These are phyloP conservation scores for Monilinia aucupariae DNA, from an alignment of 2,329 filamentous ascomycete species.

Conservation along the genomic window DNA sequence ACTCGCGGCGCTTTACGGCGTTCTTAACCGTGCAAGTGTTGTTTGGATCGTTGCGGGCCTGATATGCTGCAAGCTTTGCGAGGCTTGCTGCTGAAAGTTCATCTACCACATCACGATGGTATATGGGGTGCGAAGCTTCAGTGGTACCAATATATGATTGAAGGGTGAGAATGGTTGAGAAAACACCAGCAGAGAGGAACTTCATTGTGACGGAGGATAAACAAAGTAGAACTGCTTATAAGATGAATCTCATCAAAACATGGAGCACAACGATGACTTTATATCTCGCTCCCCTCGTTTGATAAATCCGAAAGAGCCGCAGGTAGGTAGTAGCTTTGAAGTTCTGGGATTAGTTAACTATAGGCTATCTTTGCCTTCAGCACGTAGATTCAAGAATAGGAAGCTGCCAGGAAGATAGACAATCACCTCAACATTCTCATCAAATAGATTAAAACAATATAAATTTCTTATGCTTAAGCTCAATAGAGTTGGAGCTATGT, in stretches of 20 bases:
- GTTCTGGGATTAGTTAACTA: neutral
- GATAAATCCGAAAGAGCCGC: too few species aligned
- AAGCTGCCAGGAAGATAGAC: neutral
- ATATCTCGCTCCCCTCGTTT: neutral
- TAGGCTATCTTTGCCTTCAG: neutral
- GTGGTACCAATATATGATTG: neutral
- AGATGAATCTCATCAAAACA: neutral
- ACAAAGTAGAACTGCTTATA: neutral
- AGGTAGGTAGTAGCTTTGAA: neutral
- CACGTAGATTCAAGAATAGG: neutral
- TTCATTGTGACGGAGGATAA: neutral
- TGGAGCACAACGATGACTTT: neutral
- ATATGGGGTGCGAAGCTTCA: neutral
- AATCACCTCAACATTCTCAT: neutral
- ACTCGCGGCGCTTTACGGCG: conserved; percentile 40
- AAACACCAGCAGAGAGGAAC: neutral
- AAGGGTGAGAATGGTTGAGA: neutral
- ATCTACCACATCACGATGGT: conserved; percentile 26
- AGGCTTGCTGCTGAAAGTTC: conserved; percentile 33
- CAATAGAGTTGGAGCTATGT: too few species aligned
- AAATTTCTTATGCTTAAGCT: too few species aligned
- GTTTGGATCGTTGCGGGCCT: conserved; percentile 14
- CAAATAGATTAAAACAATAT: neutral
- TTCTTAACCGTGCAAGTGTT: conserved; percentile 37
- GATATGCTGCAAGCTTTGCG: conserved; percentile 34